A percentile compares a stretch with the other conserved stretches of the same genome.
Evolutionary conservation across 2,329 filamentous ascomycete genomes (phyloP).

Genomic region (Cercospora zeae-maydis): DNA sequence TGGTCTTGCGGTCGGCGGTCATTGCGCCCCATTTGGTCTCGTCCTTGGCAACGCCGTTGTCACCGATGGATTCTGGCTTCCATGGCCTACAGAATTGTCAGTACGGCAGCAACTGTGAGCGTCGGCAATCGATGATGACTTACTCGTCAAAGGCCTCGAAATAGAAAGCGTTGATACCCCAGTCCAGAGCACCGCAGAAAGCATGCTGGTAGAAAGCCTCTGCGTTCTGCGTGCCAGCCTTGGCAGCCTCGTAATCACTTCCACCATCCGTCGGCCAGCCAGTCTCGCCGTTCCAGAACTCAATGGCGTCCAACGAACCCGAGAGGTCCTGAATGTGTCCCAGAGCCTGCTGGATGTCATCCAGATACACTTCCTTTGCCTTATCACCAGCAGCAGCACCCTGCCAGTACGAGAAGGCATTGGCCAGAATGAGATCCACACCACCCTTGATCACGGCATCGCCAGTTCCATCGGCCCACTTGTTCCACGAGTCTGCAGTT

Average conservation of each 20-base stretch:
- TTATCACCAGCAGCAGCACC: constrained; percentile 46
- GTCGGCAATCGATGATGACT: neutral
- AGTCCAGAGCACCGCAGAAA: constrained; percentile 61
- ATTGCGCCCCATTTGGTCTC: constrained; percentile 70
- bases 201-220: constrained; percentile 58
- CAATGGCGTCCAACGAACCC: constrained; percentile 53
- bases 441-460: constrained; percentile 59
- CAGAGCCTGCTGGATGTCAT: constrained; percentile 64
- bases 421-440: constrained; percentile 61
- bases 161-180: constrained; percentile 67
- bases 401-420: constrained; percentile 73
- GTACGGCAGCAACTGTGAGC: neutral
- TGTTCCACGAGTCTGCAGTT: constrained; percentile 71
- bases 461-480: constrained; percentile 64
- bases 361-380: constrained; percentile 61
- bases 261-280: constrained; percentile 63
- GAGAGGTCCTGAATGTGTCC: constrained; percentile 59
- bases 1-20: constrained; percentile 41
- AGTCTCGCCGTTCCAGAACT: constrained; percentile 68
- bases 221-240: constrained; percentile 58
- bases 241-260: constrained; percentile 58
- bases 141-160: constrained; percentile 70
- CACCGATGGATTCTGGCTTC: constrained; percentile 63
- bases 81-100: constrained; percentile 40
- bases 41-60: constrained; percentile 56